Conservation (phyloP, 169 alveolate species). For the Babesia ovata region DNA sequence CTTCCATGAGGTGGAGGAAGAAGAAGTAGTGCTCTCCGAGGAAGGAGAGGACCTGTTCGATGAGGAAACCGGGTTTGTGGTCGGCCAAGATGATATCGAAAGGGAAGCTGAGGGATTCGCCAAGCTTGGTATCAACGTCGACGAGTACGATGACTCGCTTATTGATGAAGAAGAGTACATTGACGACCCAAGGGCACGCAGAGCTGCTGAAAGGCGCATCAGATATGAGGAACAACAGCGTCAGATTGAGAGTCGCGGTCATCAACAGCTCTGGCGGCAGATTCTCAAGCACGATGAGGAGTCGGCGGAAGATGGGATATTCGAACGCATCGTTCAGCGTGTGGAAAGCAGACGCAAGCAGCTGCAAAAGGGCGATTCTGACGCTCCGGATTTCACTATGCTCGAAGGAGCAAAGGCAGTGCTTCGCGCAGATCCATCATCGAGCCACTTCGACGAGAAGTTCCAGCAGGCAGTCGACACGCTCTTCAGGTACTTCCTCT, state of each 20-base stretch:
- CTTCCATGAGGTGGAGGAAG: conserved; percentile 66
- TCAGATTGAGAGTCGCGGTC: conserved; percentile 64
- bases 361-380: conserved; percentile 74
- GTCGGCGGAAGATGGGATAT: conserved; percentile 69
- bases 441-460: conserved; percentile 81
- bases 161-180: conserved; percentile 82
- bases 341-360: conserved; percentile 83
- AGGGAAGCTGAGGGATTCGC: conserved; percentile 78
- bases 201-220: conserved; percentile 82
- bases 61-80: conserved; percentile 79
- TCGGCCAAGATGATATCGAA: conserved; percentile 71
- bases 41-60: conserved; percentile 81
- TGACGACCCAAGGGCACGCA: conserved; percentile 82
- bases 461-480: conserved; percentile 85
- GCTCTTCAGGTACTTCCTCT: conserved; percentile 71
- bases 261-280: conserved; percentile 72
- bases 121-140: conserved; percentile 76
- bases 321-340: conserved; percentile 78
- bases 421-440: conserved; percentile 79
- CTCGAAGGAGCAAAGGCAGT: conserved; percentile 80
- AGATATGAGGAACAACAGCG: conserved; percentile 57
- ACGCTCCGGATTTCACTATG: conserved; percentile 74
- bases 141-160: conserved; percentile 83
- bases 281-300: conserved; percentile 74
- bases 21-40: conserved; percentile 74